A percentile compares a stretch with the other conserved stretches of the same genome.
Evolutionary conservation across 2,329 filamentous ascomycete genomes (phyloP).

Genomic region (Phaeosphaeriaceae sp.): DNA sequence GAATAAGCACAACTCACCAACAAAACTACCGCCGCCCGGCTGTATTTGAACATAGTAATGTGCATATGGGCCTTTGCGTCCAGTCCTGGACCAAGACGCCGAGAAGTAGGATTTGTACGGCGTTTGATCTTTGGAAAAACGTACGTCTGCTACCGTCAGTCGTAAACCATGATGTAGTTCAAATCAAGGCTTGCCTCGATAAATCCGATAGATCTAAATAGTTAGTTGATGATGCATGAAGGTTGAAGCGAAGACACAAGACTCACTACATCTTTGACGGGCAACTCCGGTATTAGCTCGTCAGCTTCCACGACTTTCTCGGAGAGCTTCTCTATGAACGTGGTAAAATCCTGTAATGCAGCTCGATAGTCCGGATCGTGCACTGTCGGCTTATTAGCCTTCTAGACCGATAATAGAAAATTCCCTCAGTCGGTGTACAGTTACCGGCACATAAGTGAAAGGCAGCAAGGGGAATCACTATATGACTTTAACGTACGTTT

Average conservation of each 20-base stretch:
- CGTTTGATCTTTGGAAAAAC: conserved; percentile 82
- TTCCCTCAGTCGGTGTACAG: no score
- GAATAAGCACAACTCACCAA: conserved; percentile 63
- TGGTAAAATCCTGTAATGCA: conserved; percentile 80
- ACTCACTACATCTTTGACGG: conserved; percentile 77
- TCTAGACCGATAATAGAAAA: no score
- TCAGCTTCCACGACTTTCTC: conserved; percentile 74
- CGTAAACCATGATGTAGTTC: background rate
- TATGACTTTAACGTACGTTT: conserved; percentile 58
- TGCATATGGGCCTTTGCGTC: conserved; percentile 70
- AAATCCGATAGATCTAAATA: conserved; percentile 76
- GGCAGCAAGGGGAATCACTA: no score
- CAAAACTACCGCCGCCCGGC: conserved; percentile 68
- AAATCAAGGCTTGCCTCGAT: conserved; percentile 58
- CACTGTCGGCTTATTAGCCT: conserved; percentile 56
- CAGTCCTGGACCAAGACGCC: conserved; percentile 85
- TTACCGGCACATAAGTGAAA: no score
- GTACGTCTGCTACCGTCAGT: conserved; percentile 62
- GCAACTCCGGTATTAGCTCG: conserved; percentile 83
- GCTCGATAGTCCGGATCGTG: conserved; percentile 81
- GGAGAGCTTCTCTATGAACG: conserved; percentile 75
- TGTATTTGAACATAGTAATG: conserved; percentile 87
- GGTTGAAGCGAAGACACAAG: background rate
- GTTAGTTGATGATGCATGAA: conserved; percentile 12
- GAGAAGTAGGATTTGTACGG: conserved; percentile 92